Evolutionary conservation across 2,329 filamentous ascomycete genomes (phyloP).

Genomic region (Macrophomina phaseolina): DNA sequence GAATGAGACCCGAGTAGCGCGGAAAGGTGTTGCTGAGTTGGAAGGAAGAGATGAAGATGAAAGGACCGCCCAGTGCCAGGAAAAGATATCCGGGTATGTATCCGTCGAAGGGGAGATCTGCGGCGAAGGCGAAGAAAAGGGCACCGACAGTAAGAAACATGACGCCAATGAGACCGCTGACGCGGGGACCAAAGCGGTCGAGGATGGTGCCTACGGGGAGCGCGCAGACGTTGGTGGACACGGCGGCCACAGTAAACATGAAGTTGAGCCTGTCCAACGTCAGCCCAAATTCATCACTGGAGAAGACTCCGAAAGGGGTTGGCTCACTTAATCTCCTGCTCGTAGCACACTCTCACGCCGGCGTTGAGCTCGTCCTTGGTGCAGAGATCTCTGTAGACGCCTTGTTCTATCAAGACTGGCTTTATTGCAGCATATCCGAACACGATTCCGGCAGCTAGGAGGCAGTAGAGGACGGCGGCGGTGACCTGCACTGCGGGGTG

Average conservation of each 20-base stretch:
- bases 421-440: constrained; percentile 50
- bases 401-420: constrained; percentile 46
- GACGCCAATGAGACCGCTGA: constrained; percentile 74
- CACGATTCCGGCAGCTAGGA: constrained; percentile 55
- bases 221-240: constrained; percentile 85
- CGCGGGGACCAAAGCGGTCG: constrained; percentile 79
- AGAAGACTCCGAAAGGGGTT: background rate
- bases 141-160: constrained; percentile 73
- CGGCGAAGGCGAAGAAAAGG: constrained; percentile 72
- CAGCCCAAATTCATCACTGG: background rate
- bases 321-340: constrained; percentile 42
- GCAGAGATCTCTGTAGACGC: constrained; percentile 45
- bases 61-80: constrained; percentile 56
- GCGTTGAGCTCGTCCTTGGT: constrained; percentile 42
- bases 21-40: constrained; percentile 59
- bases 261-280: constrained; percentile 72
- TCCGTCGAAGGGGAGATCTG: constrained; percentile 71
- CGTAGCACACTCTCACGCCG: constrained; percentile 44
- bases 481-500: constrained; percentile 67
- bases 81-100: constrained; percentile 58
- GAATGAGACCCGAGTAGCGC: constrained; percentile 55
- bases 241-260: constrained; percentile 91
- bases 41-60: constrained; percentile 58
- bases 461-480: constrained; percentile 72
- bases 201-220: constrained; percentile 85